Evolutionary conservation across 768 basidiomycete species (phyloP).

Genomic region (Arthromyces matolae): DNA sequence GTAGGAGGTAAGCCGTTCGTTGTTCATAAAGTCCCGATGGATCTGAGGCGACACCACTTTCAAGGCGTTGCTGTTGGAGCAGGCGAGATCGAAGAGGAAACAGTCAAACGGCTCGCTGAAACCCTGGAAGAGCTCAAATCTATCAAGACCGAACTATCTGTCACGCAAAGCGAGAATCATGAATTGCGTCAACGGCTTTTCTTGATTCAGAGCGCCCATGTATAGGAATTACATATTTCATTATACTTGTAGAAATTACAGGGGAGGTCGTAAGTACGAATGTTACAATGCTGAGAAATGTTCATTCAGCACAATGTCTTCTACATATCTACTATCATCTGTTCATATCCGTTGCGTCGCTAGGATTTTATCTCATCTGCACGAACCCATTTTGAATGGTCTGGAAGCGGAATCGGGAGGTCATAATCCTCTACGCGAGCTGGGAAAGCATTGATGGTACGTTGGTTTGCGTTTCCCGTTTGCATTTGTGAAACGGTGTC

Average conservation of each 20-base stretch:
- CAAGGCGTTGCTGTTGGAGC: conserved; percentile 74
- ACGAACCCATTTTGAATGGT: conserved; percentile 49
- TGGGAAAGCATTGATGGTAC: conserved; percentile 33
- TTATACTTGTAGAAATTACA: conserved; percentile 2
- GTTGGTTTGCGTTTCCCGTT: conserved; percentile 18
- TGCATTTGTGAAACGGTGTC: conserved; percentile 21
- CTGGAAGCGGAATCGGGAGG: conserved; percentile 52
- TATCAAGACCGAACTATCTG: conserved; percentile 38
- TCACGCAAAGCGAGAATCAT: conserved; percentile 51
- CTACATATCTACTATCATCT: no score
- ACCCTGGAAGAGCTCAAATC: conserved; percentile 47
- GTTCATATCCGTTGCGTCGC: no score
- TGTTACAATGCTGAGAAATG: conserved; percentile 10
- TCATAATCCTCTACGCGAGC: conserved; percentile 43
- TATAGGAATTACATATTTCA: no score
- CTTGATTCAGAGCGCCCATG: conserved; percentile 3
- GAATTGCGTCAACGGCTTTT: conserved; percentile 41
- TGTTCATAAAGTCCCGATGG: not conserved
- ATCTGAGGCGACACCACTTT: conserved; percentile 2
- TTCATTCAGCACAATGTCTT: no score
- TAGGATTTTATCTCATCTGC: conserved; percentile 37
- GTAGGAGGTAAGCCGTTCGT: conserved; percentile 39
- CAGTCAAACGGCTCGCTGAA: conserved; percentile 43
- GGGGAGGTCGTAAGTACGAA: not conserved
- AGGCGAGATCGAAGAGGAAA: conserved; percentile 62